Conservation (phyloP, 1,139 yeast genomes). For the Magnusiomyces clavatus region DNA sequence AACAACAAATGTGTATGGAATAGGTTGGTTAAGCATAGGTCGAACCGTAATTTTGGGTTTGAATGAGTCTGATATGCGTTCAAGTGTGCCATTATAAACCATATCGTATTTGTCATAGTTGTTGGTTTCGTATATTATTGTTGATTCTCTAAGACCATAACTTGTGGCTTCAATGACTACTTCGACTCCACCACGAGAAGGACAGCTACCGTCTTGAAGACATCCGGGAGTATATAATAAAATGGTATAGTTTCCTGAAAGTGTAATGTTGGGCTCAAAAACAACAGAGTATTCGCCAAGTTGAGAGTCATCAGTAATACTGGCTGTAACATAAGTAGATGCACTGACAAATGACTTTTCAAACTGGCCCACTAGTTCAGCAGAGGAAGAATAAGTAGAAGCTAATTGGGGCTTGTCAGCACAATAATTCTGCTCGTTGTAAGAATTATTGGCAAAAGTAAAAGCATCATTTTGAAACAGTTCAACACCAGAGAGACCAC, state of each 20-base stretch:
- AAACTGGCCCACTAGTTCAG: constrained; percentile 20
- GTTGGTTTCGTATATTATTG: constrained; percentile 69
- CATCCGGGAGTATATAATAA: constrained; percentile 86
- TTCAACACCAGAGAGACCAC: constrained; percentile 67
- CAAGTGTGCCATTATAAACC: constrained; percentile 62
- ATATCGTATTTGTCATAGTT: constrained; percentile 71
- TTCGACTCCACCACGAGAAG: constrained; percentile 64
- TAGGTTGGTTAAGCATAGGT: constrained; percentile 35
- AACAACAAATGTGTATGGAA: constrained; percentile 53
- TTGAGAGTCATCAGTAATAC: constrained; percentile 31
- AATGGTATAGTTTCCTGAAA: constrained; percentile 68
- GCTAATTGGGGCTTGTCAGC: not conserved
- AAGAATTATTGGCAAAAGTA: constrained; percentile 67
- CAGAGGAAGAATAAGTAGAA: constrained; percentile 21
- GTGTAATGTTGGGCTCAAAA: constrained; percentile 62
- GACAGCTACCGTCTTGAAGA: constrained; percentile 57
- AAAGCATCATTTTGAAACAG: constrained; percentile 53
- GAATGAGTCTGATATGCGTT: constrained; percentile 38
- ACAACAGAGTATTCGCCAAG: constrained; percentile 40
- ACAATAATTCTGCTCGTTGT: constrained; percentile 51
- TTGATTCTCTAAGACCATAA: constrained; percentile 33
- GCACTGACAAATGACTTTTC: constrained; percentile 18
- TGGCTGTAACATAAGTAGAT: constrained; percentile 32
- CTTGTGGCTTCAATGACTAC: constrained; percentile 45
- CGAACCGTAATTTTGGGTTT: constrained; percentile 42